These are phyloP conservation scores for Phellopilus nigrolimitatus DNA, from an alignment of 1,284 basidiomycete species.

Conservation along the genomic window DNA sequence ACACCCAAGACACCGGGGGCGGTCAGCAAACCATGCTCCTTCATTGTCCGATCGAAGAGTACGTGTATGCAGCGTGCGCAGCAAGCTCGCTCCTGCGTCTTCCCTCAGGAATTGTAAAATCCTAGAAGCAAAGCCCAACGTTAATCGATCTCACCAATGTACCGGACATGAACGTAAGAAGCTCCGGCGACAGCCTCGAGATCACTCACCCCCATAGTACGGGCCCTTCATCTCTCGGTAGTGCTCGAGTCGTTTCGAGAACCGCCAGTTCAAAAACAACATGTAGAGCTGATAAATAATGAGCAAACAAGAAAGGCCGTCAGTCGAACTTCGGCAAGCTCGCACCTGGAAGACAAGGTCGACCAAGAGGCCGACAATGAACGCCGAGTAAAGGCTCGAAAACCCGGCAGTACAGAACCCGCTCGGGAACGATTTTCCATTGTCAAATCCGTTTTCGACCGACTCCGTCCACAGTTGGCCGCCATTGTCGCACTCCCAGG, in stretches of 20 bases:
- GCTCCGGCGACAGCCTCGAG: conserved; percentile 14
- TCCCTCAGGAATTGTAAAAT: conserved; percentile 23
- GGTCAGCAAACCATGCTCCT: too few species aligned
- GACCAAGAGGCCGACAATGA: conserved; percentile 60
- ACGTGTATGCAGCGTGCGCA: conserved; percentile 2
- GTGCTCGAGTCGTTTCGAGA: conserved; percentile 62
- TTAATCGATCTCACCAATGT: conserved; percentile 22
- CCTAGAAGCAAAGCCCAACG: conserved; percentile 27
- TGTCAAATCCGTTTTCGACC: conserved; percentile 38
- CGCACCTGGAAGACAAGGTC: conserved; percentile 69
- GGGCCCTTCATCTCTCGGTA: conserved; percentile 62
- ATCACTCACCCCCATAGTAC: conserved; percentile 50
- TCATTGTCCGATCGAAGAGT: conserved; percentile 4
- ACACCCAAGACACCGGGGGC: conserved; percentile 1
- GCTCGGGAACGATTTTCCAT: conserved; percentile 45
- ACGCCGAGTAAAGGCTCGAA: conserved; percentile 59
- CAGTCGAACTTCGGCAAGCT: conserved; percentile 18
- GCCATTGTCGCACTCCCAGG: conserved; percentile 74
- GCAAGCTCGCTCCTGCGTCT: not conserved
- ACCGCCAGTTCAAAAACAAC: conserved; percentile 70
- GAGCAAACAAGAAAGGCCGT: conserved; percentile 17
- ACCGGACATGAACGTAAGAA: conserved; percentile 19
- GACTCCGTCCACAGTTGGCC: conserved; percentile 63
- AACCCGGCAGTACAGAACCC: conserved; percentile 63
- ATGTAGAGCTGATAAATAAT: conserved; percentile 52